Evolutionary conservation across 345 rosid genomes (phyloP).

Genomic region (Euphorbia lathyris): DNA sequence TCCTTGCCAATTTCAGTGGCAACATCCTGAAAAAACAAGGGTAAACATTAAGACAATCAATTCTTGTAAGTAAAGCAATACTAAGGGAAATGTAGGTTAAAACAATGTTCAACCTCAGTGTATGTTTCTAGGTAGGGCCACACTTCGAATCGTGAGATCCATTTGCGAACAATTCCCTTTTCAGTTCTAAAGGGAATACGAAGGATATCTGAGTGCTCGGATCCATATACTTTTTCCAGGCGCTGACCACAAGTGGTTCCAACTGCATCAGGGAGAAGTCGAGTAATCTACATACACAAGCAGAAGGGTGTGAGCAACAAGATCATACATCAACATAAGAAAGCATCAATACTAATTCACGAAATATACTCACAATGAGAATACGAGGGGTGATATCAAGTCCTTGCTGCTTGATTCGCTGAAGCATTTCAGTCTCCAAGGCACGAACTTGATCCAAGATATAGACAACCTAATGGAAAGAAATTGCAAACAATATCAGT

Average conservation of each 20-base stretch:
- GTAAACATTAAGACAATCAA: background rate
- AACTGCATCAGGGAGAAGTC: slow-evolving; percentile 86
- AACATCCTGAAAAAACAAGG: slow-evolving; percentile 53
- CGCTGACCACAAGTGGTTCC: slow-evolving; percentile 96
- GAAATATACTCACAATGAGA: slow-evolving; percentile 55
- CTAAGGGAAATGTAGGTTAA: background rate
- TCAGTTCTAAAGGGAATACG: slow-evolving; percentile 83
- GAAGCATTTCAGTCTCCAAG: slow-evolving; percentile 84
- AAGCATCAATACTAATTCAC: background rate
- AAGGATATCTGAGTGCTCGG: slow-evolving; percentile 75
- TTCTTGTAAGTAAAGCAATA: background rate
- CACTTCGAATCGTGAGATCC: slow-evolving; percentile 96
- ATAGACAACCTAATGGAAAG: slow-evolving; percentile 63
- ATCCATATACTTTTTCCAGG: slow-evolving; percentile 75
- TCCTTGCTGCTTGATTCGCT: slow-evolving; percentile 85
- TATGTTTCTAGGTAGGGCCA: slow-evolving; percentile 93
- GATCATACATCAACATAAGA: background rate
- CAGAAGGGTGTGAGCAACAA: background rate
- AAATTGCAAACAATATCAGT: background rate
- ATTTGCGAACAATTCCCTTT: slow-evolving; percentile 70
- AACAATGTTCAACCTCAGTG: slow-evolving; percentile 56
- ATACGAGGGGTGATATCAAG: slow-evolving; percentile 80
- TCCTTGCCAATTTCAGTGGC: slow-evolving; percentile 73
- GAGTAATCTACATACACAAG: slow-evolving; percentile 52
- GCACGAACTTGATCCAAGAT: slow-evolving; percentile 99